A percentile compares a stretch with the other conserved stretches of the same genome.
Conservation (phyloP, 2,329 filamentous ascomycete genomes). For the Gaeumannomyces sp. region DNA sequence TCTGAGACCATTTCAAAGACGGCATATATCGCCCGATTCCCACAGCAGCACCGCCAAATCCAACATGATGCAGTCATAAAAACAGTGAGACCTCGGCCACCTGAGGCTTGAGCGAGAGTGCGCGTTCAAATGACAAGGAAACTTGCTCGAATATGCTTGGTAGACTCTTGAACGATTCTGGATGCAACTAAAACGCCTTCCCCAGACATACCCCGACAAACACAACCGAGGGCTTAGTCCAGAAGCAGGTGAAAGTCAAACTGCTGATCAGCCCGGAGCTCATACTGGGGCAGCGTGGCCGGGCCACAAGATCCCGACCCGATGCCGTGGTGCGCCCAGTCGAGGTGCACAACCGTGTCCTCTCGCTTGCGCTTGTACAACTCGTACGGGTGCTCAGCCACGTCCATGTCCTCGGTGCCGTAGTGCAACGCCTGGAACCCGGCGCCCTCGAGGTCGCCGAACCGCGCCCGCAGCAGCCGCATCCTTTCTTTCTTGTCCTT, state of each 20-base stretch:
- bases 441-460: conserved; percentile 30
- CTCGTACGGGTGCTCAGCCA: conserved; percentile 54
- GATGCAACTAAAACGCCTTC: too few relatives aligned
- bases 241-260: conserved; percentile 39
- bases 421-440: conserved; percentile 55
- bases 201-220: too few relatives aligned
- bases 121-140: background rate
- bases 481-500: conserved; percentile 15
- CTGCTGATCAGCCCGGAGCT: conserved; percentile 32
- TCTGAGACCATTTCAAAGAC: background rate
- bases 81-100: background rate
- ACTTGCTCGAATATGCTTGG: background rate
- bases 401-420: conserved; percentile 44
- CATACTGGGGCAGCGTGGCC: conserved; percentile 42
- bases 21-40: background rate
- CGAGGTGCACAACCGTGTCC: conserved; percentile 50
- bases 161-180: too few relatives aligned
- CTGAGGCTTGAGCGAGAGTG: background rate
- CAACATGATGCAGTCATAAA: background rate
- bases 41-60: background rate
- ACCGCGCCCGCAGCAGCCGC: conserved; percentile 36
- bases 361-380: conserved; percentile 40
- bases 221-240: conserved; percentile 24
- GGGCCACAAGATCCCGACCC: conserved; percentile 59
- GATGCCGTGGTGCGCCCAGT: conserved; percentile 57